A percentile compares a stretch with the other conserved stretches of the same genome.
Conservation (phyloP, 306 rosid species). For the Dryas octopetala region DNA sequence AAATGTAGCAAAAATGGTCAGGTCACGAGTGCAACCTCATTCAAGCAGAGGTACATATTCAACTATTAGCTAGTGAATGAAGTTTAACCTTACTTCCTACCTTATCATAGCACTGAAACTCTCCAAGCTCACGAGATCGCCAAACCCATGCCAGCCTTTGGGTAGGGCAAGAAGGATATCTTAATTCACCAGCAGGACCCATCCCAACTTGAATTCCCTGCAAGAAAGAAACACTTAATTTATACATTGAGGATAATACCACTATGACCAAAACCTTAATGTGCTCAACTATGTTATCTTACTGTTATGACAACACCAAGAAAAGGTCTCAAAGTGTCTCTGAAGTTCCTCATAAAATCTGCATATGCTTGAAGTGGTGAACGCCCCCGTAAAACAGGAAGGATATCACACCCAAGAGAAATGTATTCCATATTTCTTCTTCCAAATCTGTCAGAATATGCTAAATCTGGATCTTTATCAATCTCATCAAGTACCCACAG, state of each 20-base stretch:
- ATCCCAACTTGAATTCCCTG: constrained; percentile 90
- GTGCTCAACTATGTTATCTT: constrained; percentile 37
- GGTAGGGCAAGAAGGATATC: constrained; percentile 70
- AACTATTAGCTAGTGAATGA: constrained; percentile 24
- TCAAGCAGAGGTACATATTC: constrained; percentile 10
- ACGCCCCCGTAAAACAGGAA: constrained; percentile 83
- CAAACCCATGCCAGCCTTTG: constrained; percentile 47
- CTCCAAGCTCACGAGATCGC: constrained; percentile 63
- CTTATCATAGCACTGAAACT: constrained; percentile 93
- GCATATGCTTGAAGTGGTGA: constrained; percentile 81
- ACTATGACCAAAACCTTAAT: constrained; percentile 3
- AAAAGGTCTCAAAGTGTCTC: constrained; percentile 58
- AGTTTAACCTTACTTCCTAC: constrained; percentile 38
- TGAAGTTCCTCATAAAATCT: constrained; percentile 85
- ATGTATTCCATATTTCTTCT: constrained; percentile 71
- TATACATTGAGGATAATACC: constrained; percentile 13
- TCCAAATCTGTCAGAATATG: constrained; percentile 77
- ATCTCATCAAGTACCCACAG: constrained; percentile 82
- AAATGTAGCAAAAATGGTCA: neutral
- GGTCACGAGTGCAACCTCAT: constrained; percentile 17
- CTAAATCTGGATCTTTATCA: constrained; percentile 67
- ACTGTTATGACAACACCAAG: constrained; percentile 74
- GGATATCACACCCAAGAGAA: constrained; percentile 84
- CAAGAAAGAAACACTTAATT: constrained; percentile 25
- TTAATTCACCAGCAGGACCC: constrained; percentile 92